Base-by-base conservation (phyloP, 805 yeast genomes). In the Starmerella floricola region DNA sequence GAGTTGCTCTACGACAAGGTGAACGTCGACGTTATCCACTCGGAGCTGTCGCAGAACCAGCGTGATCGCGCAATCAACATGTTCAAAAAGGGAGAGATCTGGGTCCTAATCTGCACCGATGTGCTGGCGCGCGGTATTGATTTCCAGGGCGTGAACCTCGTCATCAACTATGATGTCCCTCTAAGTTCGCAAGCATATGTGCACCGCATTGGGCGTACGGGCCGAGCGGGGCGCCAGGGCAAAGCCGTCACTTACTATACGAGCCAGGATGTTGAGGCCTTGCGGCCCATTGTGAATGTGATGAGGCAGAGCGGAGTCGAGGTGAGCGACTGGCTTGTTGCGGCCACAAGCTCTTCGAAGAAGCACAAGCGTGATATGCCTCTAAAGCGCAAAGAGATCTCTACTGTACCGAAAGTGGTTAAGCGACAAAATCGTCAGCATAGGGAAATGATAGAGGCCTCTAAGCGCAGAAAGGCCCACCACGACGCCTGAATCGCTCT, bases 141-240 rank as follows among this genome's bases (percentile, higher is more conserved):
- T 62, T 91, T 91, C 66, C 85, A 85, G 57, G 96, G 96, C 42
- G 88, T 91, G 38, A 91, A 87, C 57, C 60, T 93, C 45, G 96
- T 91, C 31, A 83, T 91, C 51, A 91, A 91, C 63, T 91, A 91
- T 61, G 99, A 91, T 62, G 94, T 91, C 11, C 99, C 99, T 15
- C 82, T 77, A 54, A 74, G 80, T 34, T 85, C 96, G 1, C 96
- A 88, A 61, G 79, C 95, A 0, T 91, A 91, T 60, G 95, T 91
- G 35, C 99, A 91, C 62, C 76, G 99, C 65, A 84, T 91, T 55
- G 99, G 99, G 62, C 80, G 99, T 69, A 88, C 98, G 2, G 99
- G 98, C 52, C 79, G 99, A 70, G 95, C 85, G 41, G 95, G 94
- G 1, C 75, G 80, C 46, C 55, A 64, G 8, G 98, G 99, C 44